Evolutionary conservation across 495 filamentous ascomycete genomes (phyloP), one percentile per base, ranked within the genome.

Genomic region (Niebla homalea): DNA sequence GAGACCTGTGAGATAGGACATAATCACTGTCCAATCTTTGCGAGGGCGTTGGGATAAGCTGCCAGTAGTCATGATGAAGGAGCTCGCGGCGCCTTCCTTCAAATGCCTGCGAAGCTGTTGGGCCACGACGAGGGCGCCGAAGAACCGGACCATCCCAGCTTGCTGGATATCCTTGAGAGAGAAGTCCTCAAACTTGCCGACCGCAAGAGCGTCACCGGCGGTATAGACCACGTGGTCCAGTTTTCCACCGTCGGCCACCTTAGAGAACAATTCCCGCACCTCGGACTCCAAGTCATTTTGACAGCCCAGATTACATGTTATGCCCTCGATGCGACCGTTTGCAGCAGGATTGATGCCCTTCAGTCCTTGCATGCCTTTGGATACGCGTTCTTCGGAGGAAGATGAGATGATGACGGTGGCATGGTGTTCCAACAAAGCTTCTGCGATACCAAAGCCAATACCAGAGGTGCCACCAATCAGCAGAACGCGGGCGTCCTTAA

Each of bases 161-260:
- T 51, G 20, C 5, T 65, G 55, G 50, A 79, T 64, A 29, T 53
- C 42, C 1, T 66, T 64, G 8, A 69, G 50, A 1, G 64, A 68
- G 5, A 71, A 36, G 15, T 74, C 66, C 5, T 60, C 16, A 3
- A 79, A 36, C 7, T 59, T 57, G 1, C 51, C 51, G 5, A 69
- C 46, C 8, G 60, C 18, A 1, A 75, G 66, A 4, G 59, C 49
- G 47, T 80, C 64, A 10, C 69, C 79, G 0, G 82, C 80, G 0
- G 80, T 83, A 65, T 67, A 76, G 49, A 80, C 72, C 23, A 85
- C 67, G 54, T 85, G 82, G 61, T 84, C 68, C 48, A 84, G 53
- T 29, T 62, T 62, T 20, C 64, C 50, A 42, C 56, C 46, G 2
- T 41, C 8, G 18, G 5, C 0, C 18, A 53, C 57, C 6, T 65